Evolutionary conservation across 2,329 filamentous ascomycete genomes (phyloP), one percentile per base, ranked within the genome.

Genomic region (Fusarium sp.): DNA sequence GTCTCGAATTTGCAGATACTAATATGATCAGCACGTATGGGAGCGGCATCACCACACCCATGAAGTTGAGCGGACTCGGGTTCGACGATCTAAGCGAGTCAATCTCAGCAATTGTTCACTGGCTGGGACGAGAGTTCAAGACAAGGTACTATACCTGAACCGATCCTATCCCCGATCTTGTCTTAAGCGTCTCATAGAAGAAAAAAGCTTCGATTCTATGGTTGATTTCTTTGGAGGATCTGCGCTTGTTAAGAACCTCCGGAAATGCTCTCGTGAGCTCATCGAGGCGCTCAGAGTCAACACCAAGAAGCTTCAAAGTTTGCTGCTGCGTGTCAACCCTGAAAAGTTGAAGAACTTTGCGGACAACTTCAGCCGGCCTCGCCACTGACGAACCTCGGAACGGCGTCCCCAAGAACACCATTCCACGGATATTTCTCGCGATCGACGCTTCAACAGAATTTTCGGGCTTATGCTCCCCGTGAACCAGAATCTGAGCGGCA

Each of bases 371-470:
- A 26, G 42, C 42, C 0, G 7, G 24, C 12, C 0, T 26, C 0
- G 24, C 42, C 0, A 9, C 42, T 10, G 42, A 44, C 0, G 42
- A 44, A 14, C 42, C 42, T 1, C 42, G 24, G 16, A 44, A 44
- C 0, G 42, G 42, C 1, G 42, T 44, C 9, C 42, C 42, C 7
- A 44, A 4, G 7, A 44, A 44, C 3, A 44, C 16, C 42, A 26
- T 14, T 3, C 41, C 41, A 0, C 16, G 41, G 16, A 13, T 4
- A 0, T 14, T 44, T 0, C 0, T 26, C 0, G 41, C 24, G 4
- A 44, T 44, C 0, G 16, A 20, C 0, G 11, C 3, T 26, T 44
- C 42, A 26, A 5, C 7, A 0, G 42, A 44, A 7, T 20, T 44
- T 2, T 44, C 42, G 1, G 16, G 24, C 26, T 44, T 44, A 10